Conservation (phyloP, 2,329 filamentous ascomycete genomes). For the Pyricularia sp. region DNA sequence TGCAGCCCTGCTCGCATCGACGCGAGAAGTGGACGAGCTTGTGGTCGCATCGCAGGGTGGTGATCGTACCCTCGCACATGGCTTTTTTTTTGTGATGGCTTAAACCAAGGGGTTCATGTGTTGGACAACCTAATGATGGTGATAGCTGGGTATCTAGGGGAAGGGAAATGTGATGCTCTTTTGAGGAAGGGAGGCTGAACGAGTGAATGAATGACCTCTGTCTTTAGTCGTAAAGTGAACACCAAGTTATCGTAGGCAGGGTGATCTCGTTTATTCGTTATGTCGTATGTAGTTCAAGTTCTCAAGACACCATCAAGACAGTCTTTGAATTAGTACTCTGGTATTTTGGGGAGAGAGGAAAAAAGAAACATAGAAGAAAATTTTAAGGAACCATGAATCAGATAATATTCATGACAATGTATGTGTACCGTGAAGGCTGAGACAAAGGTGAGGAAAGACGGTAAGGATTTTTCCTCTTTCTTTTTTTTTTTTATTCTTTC, state of each 20-base stretch:
- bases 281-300: neutral
- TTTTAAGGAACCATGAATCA: neutral
- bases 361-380: neutral
- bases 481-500: neutral
- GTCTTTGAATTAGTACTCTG: neutral
- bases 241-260: neutral
- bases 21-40: neutral
- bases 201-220: neutral
- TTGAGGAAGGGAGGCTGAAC: neutral
- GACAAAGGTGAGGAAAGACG: neutral
- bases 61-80: slow-evolving; percentile 2
- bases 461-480: neutral
- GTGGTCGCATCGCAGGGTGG: neutral
- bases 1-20: neutral
- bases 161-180: neutral
- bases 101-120: neutral
- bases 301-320: neutral
- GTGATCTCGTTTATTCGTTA: neutral
- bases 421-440: neutral
- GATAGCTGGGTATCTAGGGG: neutral
- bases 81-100: neutral
- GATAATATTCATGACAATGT: neutral
- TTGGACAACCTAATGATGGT: neutral
- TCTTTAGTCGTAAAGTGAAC: neutral
- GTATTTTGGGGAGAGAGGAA: neutral